Conservation (phyloP, 352 stramenopile species). For the Phytophthora citrophthora region DNA sequence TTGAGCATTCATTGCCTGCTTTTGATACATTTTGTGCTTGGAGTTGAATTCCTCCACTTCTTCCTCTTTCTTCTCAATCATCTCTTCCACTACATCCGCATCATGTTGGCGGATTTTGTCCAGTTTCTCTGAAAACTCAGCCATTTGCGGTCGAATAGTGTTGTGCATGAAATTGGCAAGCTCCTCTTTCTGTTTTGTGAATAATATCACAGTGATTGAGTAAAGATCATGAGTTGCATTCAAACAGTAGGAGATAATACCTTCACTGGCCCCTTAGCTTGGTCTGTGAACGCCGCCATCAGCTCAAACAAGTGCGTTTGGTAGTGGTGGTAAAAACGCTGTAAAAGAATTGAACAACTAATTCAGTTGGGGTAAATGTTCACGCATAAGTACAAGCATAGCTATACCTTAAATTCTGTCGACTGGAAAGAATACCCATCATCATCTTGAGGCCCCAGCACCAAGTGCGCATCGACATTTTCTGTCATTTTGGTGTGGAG, state of each 20-base stretch:
- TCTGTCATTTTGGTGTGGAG: conserved; percentile 67
- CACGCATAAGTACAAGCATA: no score
- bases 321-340: conserved; percentile 82
- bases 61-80: conserved; percentile 66
- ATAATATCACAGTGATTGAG: not conserved
- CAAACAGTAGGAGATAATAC: conserved; percentile 23
- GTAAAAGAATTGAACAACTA: conserved; percentile 3
- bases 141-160: conserved; percentile 59
- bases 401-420: conserved; percentile 67
- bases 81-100: conserved; percentile 52
- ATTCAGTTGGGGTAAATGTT: no score
- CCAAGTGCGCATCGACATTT: conserved; percentile 62
- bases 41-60: conserved; percentile 55
- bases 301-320: conserved; percentile 72
- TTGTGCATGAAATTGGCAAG: conserved; percentile 71
- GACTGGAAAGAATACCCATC: conserved; percentile 75
- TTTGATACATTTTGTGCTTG: conserved; percentile 70
- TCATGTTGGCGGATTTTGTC: conserved; percentile 73
- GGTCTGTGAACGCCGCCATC: conserved; percentile 74
- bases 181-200: conserved; percentile 56
- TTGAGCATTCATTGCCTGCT: conserved; percentile 59
- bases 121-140: conserved; percentile 57
- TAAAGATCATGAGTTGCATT: not conserved
- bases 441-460: conserved; percentile 46
- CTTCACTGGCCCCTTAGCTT: conserved; percentile 64